phyloP scores from a whole-genome alignment of 1,284 basidiomycete species.

The Trichosporon sp. region DNA sequence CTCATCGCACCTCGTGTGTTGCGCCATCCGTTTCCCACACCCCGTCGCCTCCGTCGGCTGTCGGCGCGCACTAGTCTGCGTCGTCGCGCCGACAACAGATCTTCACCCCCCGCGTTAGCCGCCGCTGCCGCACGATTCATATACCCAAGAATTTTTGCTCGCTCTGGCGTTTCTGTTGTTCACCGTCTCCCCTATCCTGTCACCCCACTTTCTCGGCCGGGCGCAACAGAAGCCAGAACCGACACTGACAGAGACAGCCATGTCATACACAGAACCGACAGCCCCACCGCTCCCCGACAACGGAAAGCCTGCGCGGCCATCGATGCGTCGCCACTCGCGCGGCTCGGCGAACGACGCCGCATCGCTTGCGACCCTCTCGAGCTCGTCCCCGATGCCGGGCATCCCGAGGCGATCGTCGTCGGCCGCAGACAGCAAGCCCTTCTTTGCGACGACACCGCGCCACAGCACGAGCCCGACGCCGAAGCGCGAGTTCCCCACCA shows the following conservation, averaged over 20 bases:
- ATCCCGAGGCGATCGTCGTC: neutral
- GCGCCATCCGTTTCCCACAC: neutral
- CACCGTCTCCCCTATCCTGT: neutral
- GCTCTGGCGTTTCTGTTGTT: neutral
- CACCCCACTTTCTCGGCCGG: neutral
- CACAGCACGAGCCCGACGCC: neutral
- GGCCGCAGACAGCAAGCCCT: neutral
- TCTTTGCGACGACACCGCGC: neutral
- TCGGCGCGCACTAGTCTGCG: neutral
- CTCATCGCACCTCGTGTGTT: neutral
- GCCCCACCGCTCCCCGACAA: neutral
- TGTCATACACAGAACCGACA: neutral
- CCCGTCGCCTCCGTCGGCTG: neutral
- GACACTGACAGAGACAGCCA: neutral
- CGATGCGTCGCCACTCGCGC: neutral
- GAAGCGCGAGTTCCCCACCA: neutral
- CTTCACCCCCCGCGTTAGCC: neutral
- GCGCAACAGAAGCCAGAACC: neutral
- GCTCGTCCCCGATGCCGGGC: neutral
- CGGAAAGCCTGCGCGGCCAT: neutral
- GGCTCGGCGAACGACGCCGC: neutral
- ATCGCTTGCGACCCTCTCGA: neutral
- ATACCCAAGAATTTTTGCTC: neutral
- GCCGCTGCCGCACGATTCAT: neutral
- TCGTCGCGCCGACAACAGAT: neutral